Percentiles rank a stretch among this genome's conserved stretches.
These are phyloP conservation scores for Lentithecium fluviatile DNA, from an alignment of 495 filamentous ascomycete genomes.

Conservation along the genomic window DNA sequence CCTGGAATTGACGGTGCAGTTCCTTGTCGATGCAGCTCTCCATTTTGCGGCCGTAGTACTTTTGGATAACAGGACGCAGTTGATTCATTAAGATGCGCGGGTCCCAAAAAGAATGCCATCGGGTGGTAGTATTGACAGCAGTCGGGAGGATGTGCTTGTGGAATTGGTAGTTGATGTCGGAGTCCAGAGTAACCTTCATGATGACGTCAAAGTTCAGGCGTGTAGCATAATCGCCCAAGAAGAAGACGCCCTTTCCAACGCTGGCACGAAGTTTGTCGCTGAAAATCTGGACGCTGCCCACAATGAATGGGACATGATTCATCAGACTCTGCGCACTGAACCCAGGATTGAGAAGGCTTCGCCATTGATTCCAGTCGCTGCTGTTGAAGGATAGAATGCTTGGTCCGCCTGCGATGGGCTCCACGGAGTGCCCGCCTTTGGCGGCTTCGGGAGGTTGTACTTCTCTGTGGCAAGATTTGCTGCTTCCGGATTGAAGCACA, in stretches of 20 bases:
- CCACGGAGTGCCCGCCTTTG: background rate
- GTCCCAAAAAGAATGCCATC: too few relatives aligned
- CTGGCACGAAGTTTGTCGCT: background rate
- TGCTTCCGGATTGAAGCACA: constrained; percentile 2
- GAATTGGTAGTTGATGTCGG: too few relatives aligned
- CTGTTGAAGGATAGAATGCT: constrained; percentile 1
- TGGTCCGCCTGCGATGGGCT: constrained; percentile 5
- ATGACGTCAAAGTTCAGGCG: constrained; percentile 11
- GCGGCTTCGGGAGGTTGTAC: background rate
- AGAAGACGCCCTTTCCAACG: background rate
- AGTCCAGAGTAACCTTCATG: constrained; percentile 5
- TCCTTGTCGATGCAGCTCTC: too few relatives aligned
- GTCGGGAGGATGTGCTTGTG: too few relatives aligned
- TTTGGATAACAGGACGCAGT: too few relatives aligned
- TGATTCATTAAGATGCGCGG: too few relatives aligned
- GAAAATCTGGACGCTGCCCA: background rate
- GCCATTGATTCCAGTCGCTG: constrained; percentile 7
- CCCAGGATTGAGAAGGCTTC: constrained; percentile 11
- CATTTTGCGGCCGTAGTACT: too few relatives aligned
- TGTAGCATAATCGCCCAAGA: background rate
- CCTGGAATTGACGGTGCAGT: too few relatives aligned
- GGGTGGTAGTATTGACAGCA: too few relatives aligned
- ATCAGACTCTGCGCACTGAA: constrained; percentile 6
- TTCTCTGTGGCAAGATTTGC: background rate
- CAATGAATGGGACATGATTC: constrained; percentile 4